Evolutionary conservation across 352 stramenopile species (phyloP).

Genomic region (Phytophthora citrophthora): DNA sequence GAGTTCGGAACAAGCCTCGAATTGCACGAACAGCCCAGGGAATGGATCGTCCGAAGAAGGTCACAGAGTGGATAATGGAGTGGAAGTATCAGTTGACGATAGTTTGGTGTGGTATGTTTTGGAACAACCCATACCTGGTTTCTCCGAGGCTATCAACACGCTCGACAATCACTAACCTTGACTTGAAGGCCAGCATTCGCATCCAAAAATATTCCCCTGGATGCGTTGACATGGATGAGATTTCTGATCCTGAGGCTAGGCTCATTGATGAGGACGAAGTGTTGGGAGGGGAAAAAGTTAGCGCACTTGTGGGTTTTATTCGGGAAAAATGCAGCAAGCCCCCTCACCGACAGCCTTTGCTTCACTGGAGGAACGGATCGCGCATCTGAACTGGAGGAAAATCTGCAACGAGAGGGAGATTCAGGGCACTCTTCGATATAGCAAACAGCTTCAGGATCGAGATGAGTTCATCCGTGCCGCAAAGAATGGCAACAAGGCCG

Average conservation of each 20-base stretch:
- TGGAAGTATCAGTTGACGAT: not conserved
- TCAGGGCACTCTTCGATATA: constrained; percentile 58
- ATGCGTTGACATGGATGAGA: not conserved
- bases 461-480: constrained; percentile 65
- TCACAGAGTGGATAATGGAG: not conserved
- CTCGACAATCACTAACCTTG: constrained; percentile 4
- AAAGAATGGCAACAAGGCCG: constrained; percentile 45
- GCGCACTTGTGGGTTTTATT: constrained; percentile 11
- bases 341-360: constrained; percentile 41
- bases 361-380: constrained; percentile 70
- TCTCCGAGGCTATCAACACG: constrained; percentile 35
- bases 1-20: not conserved
- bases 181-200: constrained; percentile 22
- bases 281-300: not conserved
- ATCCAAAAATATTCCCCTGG: constrained; percentile 40
- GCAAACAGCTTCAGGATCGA: constrained; percentile 67
- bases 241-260: not conserved
- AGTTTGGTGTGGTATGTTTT: constrained; percentile 54
- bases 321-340: constrained; percentile 22
- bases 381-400: constrained; percentile 76
- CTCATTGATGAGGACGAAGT: constrained; percentile 21
- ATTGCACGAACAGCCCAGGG: not conserved
- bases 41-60: not conserved
- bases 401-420: constrained; percentile 77
- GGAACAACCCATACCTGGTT: constrained; percentile 50